phyloP scores from a whole-genome alignment of 139 green algal genomes.

The Tetraselmis striata region DNA sequence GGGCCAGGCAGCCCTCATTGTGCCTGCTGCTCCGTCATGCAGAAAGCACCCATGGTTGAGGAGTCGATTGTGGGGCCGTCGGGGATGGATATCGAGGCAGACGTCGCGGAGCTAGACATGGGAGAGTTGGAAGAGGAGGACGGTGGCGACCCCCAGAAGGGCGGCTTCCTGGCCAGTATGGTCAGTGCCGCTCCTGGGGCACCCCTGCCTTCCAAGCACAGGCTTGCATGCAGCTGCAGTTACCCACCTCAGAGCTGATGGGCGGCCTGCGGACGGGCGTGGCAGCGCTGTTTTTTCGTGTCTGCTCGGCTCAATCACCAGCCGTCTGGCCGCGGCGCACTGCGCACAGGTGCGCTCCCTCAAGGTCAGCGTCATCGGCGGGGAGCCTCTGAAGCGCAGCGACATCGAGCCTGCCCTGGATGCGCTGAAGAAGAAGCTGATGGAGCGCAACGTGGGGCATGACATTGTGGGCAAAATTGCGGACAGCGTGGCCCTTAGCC shows the following conservation, averaged over 20 bases:
- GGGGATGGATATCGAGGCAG: not conserved
- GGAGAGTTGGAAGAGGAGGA: conserved; percentile 45
- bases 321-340: no score
- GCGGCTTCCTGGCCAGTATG: not conserved
- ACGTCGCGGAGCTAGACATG: conserved; percentile 30
- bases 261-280: no score
- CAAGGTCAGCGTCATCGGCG: conserved; percentile 70
- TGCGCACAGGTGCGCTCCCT: conserved; percentile 65
- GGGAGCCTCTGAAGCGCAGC: conserved; percentile 52
- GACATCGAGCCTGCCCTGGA: conserved; percentile 81
- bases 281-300: no score
- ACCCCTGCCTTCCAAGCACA: no score
- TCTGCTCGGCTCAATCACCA: conserved; percentile 69
- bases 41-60: not conserved
- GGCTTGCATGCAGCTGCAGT: no score
- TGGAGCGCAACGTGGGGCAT: conserved; percentile 96
- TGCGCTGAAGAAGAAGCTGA: conserved; percentile 86
- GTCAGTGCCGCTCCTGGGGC: no score
- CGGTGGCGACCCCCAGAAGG: conserved; percentile 18
- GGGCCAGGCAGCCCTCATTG: no score
- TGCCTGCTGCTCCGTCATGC: no score
- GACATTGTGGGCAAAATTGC: conserved; percentile 77
- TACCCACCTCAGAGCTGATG: no score
- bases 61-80: not conserved
- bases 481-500: conserved; percentile 44